Evolutionary conservation across 345 rosid species (phyloP).

Genomic region (Limnanthes douglasii): DNA sequence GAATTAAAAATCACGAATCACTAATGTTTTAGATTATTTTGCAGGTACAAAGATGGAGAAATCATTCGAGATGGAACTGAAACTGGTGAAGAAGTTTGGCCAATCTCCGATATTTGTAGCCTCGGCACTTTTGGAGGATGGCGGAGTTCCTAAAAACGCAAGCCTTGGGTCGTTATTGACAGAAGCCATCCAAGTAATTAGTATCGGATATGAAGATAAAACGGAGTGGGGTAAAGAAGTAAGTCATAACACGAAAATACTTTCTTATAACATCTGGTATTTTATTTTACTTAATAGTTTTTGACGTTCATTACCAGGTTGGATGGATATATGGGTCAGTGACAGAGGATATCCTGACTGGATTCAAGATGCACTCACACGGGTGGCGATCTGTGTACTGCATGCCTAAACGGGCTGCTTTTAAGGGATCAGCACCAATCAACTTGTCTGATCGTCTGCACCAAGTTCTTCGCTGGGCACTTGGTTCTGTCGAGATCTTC

Average conservation of each 20-base stretch:
- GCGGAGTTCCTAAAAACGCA: slow-evolving; percentile 64
- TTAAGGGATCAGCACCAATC: slow-evolving; percentile 91
- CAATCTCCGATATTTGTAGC: slow-evolving; percentile 90
- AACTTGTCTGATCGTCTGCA: slow-evolving; percentile 90
- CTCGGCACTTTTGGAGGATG: slow-evolving; percentile 52
- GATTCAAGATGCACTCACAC: slow-evolving; percentile 98
- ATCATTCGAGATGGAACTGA: slow-evolving; percentile 36
- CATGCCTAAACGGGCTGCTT: slow-evolving; percentile 77
- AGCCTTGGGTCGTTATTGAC: slow-evolving; percentile 61
- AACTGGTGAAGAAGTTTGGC: slow-evolving; percentile 87
- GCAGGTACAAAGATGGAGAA: slow-evolving; percentile 34
- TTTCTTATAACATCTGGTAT: slow-evolving; percentile 1
- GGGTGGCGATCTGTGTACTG: slow-evolving; percentile 99
- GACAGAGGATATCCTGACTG: slow-evolving; percentile 87
- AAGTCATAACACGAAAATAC: slow-evolving; percentile 12
- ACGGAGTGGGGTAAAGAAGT: slow-evolving; percentile 99
- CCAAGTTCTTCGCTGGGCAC: slow-evolving; percentile 97
- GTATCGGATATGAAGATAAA: slow-evolving; percentile 96
- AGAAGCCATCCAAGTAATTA: slow-evolving; percentile 96
- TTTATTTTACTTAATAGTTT: slow-evolving; percentile 4
- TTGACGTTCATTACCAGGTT: slow-evolving; percentile 25
- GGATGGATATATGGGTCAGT: slow-evolving; percentile 98
- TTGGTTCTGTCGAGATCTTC: slow-evolving; percentile 95
- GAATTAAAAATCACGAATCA: too few relatives aligned
- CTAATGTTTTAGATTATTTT: too few relatives aligned